Percentiles rank a stretch among this genome's conserved stretches.
Conservation (phyloP, 345 rosid genomes). For the Chamaenerion angustifolium region DNA sequence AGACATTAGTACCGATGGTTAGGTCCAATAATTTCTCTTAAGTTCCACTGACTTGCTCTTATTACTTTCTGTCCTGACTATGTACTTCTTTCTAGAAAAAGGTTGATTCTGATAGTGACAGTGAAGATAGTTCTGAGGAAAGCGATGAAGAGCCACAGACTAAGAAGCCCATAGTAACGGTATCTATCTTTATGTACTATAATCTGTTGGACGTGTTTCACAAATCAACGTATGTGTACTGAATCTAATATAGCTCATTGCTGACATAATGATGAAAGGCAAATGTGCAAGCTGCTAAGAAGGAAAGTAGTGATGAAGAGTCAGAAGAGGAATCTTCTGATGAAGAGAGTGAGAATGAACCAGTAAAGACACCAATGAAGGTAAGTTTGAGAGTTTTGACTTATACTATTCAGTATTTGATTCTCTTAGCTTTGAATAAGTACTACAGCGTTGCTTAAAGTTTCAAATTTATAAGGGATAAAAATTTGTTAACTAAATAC, state of each 20-base stretch:
- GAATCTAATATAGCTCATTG: too few relatives aligned
- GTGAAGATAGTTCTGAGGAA: constrained; percentile 24
- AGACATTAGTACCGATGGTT: too few relatives aligned
- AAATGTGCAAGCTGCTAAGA: constrained; percentile 6
- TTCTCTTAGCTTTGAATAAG: too few relatives aligned
- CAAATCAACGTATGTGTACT: too few relatives aligned
- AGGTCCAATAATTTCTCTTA: too few relatives aligned
- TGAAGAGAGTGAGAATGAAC: constrained; percentile 38
- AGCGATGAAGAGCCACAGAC: constrained; percentile 32
- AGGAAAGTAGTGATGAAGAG: constrained; percentile 36
- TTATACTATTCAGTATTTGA: too few relatives aligned
- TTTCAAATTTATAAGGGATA: too few relatives aligned
- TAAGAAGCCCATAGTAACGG: constrained; percentile 25
- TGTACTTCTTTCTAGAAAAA: constrained; percentile 5
- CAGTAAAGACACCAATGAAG: constrained; percentile 31
- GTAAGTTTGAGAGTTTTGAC: not conserved
- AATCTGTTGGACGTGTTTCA: too few relatives aligned
- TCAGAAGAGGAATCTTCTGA: constrained; percentile 14
- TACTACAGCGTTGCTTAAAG: too few relatives aligned
- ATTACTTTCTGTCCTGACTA: too few relatives aligned
- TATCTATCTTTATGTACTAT: not conserved
- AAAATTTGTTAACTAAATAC: too few relatives aligned
- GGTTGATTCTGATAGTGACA: constrained; percentile 27
- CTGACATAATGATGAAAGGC: not conserved
- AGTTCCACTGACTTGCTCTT: too few relatives aligned